Evolutionary conservation across 768 basidiomycete species (phyloP).

Genomic region (Xerocomus brunneocitrinus): DNA sequence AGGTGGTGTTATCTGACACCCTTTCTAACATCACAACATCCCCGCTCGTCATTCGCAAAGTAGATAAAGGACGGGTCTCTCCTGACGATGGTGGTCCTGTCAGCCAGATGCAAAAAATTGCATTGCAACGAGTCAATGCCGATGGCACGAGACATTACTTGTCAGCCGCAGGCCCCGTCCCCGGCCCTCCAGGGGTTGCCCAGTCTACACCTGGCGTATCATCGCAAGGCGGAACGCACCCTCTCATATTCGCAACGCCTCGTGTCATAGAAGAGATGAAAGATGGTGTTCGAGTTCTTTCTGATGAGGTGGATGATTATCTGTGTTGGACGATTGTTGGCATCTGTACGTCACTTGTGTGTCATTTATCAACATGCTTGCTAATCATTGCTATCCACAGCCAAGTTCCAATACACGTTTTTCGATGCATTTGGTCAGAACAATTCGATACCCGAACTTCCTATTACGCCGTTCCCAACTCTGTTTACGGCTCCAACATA

Average conservation of each 20-base stretch:
- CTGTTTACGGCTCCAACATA: constrained; percentile 77
- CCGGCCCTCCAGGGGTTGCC: constrained; percentile 66
- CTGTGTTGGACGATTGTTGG: constrained; percentile 95
- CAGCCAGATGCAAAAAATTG: constrained; percentile 96
- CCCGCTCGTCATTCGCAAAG: constrained; percentile 84
- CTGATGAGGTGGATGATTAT: constrained; percentile 92
- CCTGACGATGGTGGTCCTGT: constrained; percentile 88
- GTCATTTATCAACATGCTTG: constrained; percentile 6
- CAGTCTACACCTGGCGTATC: constrained; percentile 74
- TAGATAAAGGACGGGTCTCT: constrained; percentile 85
- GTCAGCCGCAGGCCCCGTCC: constrained; percentile 81
- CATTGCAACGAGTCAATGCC: constrained; percentile 75
- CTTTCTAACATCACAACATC: constrained; percentile 83
- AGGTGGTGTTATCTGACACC: constrained; percentile 80
- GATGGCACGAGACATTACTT: constrained; percentile 85
- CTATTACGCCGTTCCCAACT: constrained; percentile 89
- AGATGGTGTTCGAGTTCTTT: constrained; percentile 68
- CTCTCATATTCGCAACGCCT: constrained; percentile 73
- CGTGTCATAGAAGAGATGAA: constrained; percentile 79
- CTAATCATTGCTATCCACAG: constrained; percentile 37
- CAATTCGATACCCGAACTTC: constrained; percentile 66
- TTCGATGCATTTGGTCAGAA: constrained; percentile 86
- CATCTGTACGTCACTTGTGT: constrained; percentile 61
- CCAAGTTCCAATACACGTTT: constrained; percentile 93
- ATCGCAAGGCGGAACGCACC: constrained; percentile 74